phyloP scores from a whole-genome alignment of 768 basidiomycete species.

The Chalciporus piperatus region DNA sequence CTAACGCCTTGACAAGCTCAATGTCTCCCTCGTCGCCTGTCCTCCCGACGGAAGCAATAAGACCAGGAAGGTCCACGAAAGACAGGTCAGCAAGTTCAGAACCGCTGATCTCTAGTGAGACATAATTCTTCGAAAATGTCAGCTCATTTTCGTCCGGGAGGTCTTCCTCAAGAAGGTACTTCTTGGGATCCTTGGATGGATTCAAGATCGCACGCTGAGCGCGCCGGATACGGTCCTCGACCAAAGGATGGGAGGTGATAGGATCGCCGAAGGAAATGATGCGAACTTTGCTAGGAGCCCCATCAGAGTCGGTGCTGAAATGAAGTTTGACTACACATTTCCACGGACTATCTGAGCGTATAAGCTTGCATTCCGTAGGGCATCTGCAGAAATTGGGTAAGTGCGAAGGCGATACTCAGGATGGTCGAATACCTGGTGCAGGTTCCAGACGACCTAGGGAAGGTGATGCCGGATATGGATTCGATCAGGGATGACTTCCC shows the following conservation, averaged over 20 bases:
- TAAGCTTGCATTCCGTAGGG: constrained; percentile 56
- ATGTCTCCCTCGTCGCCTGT: constrained; percentile 56
- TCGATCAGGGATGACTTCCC: constrained; percentile 80
- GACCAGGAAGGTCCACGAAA: constrained; percentile 63
- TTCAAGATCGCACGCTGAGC: constrained; percentile 69
- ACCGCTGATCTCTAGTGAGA: constrained; percentile 59
- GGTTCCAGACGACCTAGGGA: constrained; percentile 70
- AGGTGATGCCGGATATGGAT: constrained; percentile 67
- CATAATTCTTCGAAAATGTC: constrained; percentile 54
- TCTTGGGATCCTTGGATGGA: constrained; percentile 33
- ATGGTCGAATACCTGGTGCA: constrained; percentile 58
- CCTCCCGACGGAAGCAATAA: constrained; percentile 55
- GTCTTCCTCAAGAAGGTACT: constrained; percentile 15
- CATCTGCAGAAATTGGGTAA: constrained; percentile 35
- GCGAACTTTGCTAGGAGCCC: constrained; percentile 36
- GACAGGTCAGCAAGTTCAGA: constrained; percentile 60
- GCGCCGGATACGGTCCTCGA: constrained; percentile 64
- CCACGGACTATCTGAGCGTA: constrained; percentile 41
- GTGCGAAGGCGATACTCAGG: too few relatives aligned
- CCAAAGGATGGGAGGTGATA: constrained; percentile 49
- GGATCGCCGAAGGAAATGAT: constrained; percentile 44
- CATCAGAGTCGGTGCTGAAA: constrained; percentile 39
- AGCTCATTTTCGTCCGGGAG: constrained; percentile 15
- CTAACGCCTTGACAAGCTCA: constrained; percentile 56
- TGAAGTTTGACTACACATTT: constrained; percentile 46